Evolutionary conservation across 306 rosid species (phyloP).

Genomic region (Prunus mira): DNA sequence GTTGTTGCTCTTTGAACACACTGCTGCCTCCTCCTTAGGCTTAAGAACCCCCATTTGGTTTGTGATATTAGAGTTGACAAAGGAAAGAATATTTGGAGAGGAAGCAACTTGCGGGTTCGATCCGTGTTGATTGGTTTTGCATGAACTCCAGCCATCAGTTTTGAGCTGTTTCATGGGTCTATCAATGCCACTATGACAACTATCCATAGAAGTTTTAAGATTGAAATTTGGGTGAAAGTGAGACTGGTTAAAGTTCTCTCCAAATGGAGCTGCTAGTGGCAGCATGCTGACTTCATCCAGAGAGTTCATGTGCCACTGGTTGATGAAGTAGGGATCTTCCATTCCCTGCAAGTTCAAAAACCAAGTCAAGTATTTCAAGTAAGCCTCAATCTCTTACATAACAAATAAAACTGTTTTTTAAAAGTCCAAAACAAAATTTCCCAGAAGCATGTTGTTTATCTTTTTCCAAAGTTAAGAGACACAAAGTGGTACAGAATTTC

Average conservation of each 20-base stretch:
- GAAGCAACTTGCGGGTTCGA: conserved; percentile 39
- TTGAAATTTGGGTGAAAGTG: conserved; percentile 40
- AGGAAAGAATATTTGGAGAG: conserved; percentile 48
- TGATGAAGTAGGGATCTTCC: conserved; percentile 56
- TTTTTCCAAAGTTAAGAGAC: neutral
- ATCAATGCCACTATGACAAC: conserved; percentile 29
- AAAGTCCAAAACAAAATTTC: too few species aligned
- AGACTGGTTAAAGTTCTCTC: conserved; percentile 51
- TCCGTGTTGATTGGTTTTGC: conserved; percentile 28
- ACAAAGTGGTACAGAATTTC: neutral
- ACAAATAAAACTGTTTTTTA: too few species aligned
- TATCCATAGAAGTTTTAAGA: conserved; percentile 38
- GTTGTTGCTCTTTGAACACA: conserved; percentile 29
- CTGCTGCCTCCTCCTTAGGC: conserved; percentile 63
- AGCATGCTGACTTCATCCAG: conserved; percentile 43
- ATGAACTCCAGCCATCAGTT: conserved; percentile 48
- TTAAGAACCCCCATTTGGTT: conserved; percentile 50
- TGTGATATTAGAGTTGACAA: conserved; percentile 37
- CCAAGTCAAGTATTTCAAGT: neutral
- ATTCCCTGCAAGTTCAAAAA: conserved; percentile 44
- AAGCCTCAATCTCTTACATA: neutral
- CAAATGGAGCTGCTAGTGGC: conserved; percentile 53
- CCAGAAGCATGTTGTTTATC: neutral
- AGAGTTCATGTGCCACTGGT: conserved; percentile 61
- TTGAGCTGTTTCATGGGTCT: conserved; percentile 52